These are phyloP conservation scores for Candolleomyces eurysporus DNA, from an alignment of 768 basidiomycete genomes.

Conservation along the genomic window DNA sequence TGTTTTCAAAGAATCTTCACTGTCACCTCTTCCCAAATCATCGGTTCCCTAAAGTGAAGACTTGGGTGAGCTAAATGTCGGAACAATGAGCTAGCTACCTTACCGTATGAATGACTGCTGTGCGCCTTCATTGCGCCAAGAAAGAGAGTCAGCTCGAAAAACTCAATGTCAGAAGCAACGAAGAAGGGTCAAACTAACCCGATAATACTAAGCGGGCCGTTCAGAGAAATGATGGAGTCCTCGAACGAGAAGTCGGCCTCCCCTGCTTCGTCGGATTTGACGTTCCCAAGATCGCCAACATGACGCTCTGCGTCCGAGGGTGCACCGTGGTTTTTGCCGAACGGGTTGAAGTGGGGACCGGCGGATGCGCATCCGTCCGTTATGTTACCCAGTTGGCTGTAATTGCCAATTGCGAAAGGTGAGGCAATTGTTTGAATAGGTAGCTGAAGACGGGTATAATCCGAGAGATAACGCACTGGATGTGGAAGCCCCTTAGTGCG, in stretches of 20 bases:
- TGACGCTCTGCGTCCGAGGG: slow-evolving; percentile 56
- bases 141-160: not conserved
- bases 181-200: slow-evolving; percentile 41
- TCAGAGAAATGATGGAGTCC: slow-evolving; percentile 62
- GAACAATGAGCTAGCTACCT: not conserved
- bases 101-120: slow-evolving; percentile 64
- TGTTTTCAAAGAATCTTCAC: slow-evolving; percentile 70
- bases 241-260: slow-evolving; percentile 55
- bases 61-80: not conserved
- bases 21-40: slow-evolving; percentile 70
- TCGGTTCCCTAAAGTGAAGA: slow-evolving; percentile 55
- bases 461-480: slow-evolving; percentile 53
- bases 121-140: too few species aligned
- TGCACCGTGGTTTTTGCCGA: slow-evolving; percentile 62
- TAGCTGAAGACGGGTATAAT: too few species aligned
- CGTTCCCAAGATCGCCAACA: slow-evolving; percentile 77
- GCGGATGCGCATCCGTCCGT: slow-evolving; percentile 65
- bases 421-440: not conserved
- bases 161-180: not conserved
- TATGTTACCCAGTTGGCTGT: slow-evolving; percentile 56
- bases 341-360: slow-evolving; percentile 78
- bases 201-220: slow-evolving; percentile 64
- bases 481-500: slow-evolving; percentile 70
- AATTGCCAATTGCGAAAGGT: not conserved
- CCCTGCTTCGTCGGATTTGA: slow-evolving; percentile 58